Conservation (phyloP, 192 early-diverging fungal species). For the Coemansia sp. region DNA sequence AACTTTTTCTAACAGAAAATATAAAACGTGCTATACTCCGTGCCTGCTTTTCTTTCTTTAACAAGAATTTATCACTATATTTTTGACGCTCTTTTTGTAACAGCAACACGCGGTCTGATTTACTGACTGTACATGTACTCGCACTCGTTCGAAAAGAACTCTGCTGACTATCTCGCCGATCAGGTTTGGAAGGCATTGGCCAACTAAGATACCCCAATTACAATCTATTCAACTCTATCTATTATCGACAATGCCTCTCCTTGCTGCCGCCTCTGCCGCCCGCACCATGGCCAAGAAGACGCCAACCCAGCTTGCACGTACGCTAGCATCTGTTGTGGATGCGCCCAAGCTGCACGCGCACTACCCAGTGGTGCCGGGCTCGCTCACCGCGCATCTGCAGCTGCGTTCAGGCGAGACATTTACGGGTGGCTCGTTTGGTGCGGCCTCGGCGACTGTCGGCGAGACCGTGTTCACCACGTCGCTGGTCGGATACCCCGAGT, state of each 20-base stretch:
- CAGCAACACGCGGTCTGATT: constrained; percentile 1
- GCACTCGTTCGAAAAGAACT: constrained; percentile 83
- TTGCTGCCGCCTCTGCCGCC: constrained; percentile 11
- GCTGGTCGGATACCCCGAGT: constrained; percentile 94
- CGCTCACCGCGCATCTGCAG: constrained; percentile 64
- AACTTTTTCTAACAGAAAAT: not conserved
- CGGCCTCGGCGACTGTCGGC: constrained; percentile 67
- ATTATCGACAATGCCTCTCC: constrained; percentile 28
- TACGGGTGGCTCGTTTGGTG: constrained; percentile 84
- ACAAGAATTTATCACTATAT: not conserved
- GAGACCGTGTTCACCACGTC: constrained; percentile 96
- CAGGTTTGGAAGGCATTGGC: constrained; percentile 57
- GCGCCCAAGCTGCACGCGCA: constrained; percentile 34
- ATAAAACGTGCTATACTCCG: not conserved
- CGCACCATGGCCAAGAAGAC: constrained; percentile 13
- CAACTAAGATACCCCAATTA: constrained; percentile 25
- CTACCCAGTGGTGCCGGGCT: constrained; percentile 58
- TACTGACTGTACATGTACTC: constrained; percentile 59
- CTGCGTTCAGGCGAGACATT: constrained; percentile 82
- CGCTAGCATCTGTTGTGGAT: constrained; percentile 39
- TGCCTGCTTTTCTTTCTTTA: not conserved
- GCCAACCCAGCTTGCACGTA: constrained; percentile 35
- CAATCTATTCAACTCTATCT: constrained; percentile 11
- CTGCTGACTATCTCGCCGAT: constrained; percentile 89
- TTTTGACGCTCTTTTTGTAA: not conserved